Conservation (phyloP, 1,139 yeast species). For the Nadsonia starkeyi-henricii region DNA sequence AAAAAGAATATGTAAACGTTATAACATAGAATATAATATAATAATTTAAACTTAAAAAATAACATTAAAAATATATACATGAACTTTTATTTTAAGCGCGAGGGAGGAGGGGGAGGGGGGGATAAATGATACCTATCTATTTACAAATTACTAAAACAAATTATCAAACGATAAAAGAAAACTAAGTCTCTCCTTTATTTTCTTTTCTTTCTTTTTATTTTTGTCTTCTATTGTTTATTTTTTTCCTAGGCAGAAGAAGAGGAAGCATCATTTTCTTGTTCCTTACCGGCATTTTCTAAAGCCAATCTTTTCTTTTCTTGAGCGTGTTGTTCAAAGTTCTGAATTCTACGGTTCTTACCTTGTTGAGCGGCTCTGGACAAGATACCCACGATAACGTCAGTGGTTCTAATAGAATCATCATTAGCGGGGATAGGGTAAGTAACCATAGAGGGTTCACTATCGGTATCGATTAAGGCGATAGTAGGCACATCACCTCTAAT, state of each 20-base stretch:
- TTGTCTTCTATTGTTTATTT: too few species aligned
- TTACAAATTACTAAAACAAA: neutral
- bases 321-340: conserved; percentile 18
- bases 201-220: too few species aligned
- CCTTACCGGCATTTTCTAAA: neutral
- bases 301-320: neutral
- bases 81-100: neutral
- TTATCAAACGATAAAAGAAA: neutral
- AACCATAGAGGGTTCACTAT: conserved; percentile 76
- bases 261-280: neutral
- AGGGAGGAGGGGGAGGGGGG: too few species aligned
- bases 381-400: conserved; percentile 67
- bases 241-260: too few species aligned
- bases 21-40: neutral
- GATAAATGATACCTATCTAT: neutral
- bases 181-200: too few species aligned
- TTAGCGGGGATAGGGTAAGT: conserved; percentile 95
- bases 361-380: conserved; percentile 72
- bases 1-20: conserved; percentile 2
- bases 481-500: conserved; percentile 77
- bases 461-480: conserved; percentile 86
- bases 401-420: conserved; percentile 81
- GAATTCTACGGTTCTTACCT: conserved; percentile 46
- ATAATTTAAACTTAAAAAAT: neutral
- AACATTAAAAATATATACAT: neutral